phyloP scores from a whole-genome alignment of 768 basidiomycete species.

The Epithele typhae region DNA sequence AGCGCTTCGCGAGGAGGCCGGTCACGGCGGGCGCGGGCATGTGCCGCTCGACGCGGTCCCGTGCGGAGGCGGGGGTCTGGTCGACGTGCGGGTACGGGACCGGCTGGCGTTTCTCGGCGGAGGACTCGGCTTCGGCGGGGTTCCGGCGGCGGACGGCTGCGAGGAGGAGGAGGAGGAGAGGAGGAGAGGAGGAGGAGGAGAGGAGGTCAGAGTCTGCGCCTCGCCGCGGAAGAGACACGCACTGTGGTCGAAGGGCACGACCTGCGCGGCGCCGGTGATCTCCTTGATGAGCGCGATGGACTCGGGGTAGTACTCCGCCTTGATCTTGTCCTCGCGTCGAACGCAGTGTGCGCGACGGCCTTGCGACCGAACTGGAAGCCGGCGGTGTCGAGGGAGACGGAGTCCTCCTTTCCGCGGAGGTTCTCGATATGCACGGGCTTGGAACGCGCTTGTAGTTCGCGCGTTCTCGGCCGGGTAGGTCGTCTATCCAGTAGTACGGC shows the following conservation, averaged over 20 bases:
- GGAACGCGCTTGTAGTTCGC: slow-evolving; percentile 33
- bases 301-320: slow-evolving; percentile 56
- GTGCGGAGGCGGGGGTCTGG: slow-evolving; percentile 37
- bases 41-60: slow-evolving; percentile 39
- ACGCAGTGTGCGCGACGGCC: slow-evolving; percentile 42
- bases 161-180: neutral
- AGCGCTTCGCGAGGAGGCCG: slow-evolving; percentile 37
- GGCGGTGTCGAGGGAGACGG: slow-evolving; percentile 40
- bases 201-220: too few species aligned
- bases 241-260: slow-evolving; percentile 66
- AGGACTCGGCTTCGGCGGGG: slow-evolving; percentile 30
- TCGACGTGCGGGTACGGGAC: slow-evolving; percentile 40
- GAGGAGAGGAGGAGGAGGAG: neutral
- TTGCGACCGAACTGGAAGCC: slow-evolving; percentile 44
- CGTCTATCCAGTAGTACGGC: slow-evolving; percentile 35
- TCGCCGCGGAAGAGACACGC: slow-evolving; percentile 19
- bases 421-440: slow-evolving; percentile 42
- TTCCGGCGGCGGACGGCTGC: slow-evolving; percentile 43
- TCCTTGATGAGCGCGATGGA: slow-evolving; percentile 53
- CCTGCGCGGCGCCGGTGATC: slow-evolving; percentile 53
- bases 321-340: slow-evolving; percentile 47
- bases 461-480: slow-evolving; percentile 26
- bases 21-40: slow-evolving; percentile 35
- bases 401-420: slow-evolving; percentile 45
- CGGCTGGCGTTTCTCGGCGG: slow-evolving; percentile 39